Percentiles rank a stretch among this genome's conserved stretches.
Evolutionary conservation across 2,329 filamentous ascomycete genomes (phyloP).

Genomic region (Atkinsonella texensis): DNA sequence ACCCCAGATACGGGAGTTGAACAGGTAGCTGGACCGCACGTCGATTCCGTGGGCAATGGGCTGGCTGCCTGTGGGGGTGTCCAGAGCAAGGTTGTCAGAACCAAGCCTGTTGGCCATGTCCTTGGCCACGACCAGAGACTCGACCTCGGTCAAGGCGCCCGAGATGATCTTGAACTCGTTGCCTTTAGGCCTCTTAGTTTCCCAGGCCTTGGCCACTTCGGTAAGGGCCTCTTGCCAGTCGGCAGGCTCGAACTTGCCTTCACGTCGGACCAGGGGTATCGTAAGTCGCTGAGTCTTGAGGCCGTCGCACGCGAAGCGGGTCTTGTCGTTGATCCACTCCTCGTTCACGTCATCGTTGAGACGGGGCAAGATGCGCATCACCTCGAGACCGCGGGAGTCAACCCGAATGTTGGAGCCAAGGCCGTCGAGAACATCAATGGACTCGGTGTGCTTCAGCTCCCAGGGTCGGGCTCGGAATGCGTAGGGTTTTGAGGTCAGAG

Average conservation of each 20-base stretch:
- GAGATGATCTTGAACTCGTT: constrained; percentile 96
- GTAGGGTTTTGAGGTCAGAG: constrained; percentile 92
- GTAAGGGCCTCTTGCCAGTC: constrained; percentile 93
- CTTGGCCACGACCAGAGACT: constrained; percentile 92
- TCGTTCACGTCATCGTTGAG: constrained; percentile 98
- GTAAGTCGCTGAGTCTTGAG: constrained; percentile 93
- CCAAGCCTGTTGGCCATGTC: constrained; percentile 93
- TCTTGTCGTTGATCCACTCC: constrained; percentile 99
- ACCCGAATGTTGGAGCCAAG: constrained; percentile 91
- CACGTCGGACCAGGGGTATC: constrained; percentile 76
- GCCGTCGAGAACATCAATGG: constrained; percentile 85
- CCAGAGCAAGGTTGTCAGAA: constrained; percentile 88
- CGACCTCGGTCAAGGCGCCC: constrained; percentile 81
- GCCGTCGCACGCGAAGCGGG: constrained; percentile 90
- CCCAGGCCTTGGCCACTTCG: constrained; percentile 72
- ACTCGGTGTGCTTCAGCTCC: constrained; percentile 94
- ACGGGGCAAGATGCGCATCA: constrained; percentile 86
- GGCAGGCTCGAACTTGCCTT: constrained; percentile 82
- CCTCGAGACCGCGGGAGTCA: constrained; percentile 84
- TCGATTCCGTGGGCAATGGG: constrained; percentile 89
- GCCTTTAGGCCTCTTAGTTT: constrained; percentile 66
- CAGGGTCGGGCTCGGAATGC: constrained; percentile 94
- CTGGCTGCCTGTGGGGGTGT: constrained; percentile 71
- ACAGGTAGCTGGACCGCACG: constrained; percentile 85
- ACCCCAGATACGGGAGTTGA: constrained; percentile 91